Base-by-base conservation (phyloP, 306 rosid species). In the Prunus mume region DNA sequence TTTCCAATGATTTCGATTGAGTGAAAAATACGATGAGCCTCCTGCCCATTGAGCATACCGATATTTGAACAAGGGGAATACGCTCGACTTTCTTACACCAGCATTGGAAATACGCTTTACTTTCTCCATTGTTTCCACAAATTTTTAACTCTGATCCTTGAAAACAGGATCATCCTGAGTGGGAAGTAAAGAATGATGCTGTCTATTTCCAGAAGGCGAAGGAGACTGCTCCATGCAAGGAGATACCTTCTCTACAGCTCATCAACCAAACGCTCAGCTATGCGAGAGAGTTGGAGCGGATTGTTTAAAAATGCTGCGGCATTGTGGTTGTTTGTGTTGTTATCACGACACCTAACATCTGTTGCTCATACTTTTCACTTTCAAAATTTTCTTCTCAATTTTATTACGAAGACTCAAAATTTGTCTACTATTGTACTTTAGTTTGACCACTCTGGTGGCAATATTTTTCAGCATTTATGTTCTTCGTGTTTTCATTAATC, bases 261-360 rank as follows among this genome's bases (percentile, higher is more conserved):
- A 95, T 95, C 91, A 95, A 95, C 86, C 97, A 95, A 84, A 95
- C 99, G 1, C 99, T 92, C 56, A 95, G 99, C 79, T 95, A 92
- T 56, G 97, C 99, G 20, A 88, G 99, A 85, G 99, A 95, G 87
- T 89, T 95, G 90, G 99, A 95, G 97, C 88, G 99, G 86, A 95
- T 95, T 82, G 98, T 95, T 79, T 92, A 78, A 86, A 65, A 68
- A 79, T 15, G 22, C 71, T 65, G 56, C 68, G 34, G 62, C 11
- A 19, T 25, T 11, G 72, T 54, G 75, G 51, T 81, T 65, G 15
- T 32, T 78, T 70, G 63, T 70, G 62, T 41, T 81, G 57, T 76
- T 69, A 55, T n/a, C 70, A 6, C 64, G 43, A 68, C 73, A 62
- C 85, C 74, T 2, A 30, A 63, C 32, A 34, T 22, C 76, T 25